Evolutionary conservation across 192 early-diverging fungal genomes (phyloP).

Genomic region (Gaertneriomyces semiglobifer): DNA sequence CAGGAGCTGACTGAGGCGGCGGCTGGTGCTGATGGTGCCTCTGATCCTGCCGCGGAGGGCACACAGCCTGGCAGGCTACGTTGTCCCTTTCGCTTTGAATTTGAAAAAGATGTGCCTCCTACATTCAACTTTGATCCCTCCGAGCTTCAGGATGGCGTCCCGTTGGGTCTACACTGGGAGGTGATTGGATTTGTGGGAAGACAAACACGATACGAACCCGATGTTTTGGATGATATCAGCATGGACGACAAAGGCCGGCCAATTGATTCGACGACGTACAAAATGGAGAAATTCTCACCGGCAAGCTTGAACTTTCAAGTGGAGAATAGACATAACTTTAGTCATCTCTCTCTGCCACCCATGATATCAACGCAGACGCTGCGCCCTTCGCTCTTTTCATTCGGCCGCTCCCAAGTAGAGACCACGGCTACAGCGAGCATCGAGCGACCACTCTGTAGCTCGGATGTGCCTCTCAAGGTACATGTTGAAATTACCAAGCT

Average conservation of each 20-base stretch:
- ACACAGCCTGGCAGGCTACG: slow-evolving; percentile 2
- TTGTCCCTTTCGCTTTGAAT: slow-evolving; percentile 20
- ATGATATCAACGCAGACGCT: slow-evolving; percentile 14
- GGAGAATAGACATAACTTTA: slow-evolving; percentile 12
- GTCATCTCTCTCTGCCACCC: not conserved
- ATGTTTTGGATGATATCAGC: not conserved
- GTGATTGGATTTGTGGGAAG: slow-evolving; percentile 10
- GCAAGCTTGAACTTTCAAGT: slow-evolving; percentile 17
- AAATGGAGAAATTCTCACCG: not conserved
- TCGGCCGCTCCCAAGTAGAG: slow-evolving; percentile 7
- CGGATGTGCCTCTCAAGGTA: slow-evolving; percentile 2
- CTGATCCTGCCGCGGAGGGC: not conserved
- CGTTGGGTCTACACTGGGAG: slow-evolving; percentile 27
- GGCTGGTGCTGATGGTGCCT: not conserved
- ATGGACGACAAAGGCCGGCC: slow-evolving; percentile 8
- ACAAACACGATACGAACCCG: not conserved
- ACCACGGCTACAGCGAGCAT: slow-evolving; percentile 1
- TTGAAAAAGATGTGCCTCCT: slow-evolving; percentile 17
- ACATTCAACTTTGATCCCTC: slow-evolving; percentile 19
- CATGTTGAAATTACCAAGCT: slow-evolving; percentile 10
- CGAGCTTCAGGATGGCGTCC: slow-evolving; percentile 11
- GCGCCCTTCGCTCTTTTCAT: slow-evolving; percentile 18
- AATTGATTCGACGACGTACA: not conserved
- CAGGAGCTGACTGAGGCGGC: not conserved
- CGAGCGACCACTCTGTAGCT: slow-evolving; percentile 2